These are phyloP conservation scores for Akanthomyces lecanii DNA, from an alignment of 2,329 filamentous ascomycete species.

Conservation along the genomic window DNA sequence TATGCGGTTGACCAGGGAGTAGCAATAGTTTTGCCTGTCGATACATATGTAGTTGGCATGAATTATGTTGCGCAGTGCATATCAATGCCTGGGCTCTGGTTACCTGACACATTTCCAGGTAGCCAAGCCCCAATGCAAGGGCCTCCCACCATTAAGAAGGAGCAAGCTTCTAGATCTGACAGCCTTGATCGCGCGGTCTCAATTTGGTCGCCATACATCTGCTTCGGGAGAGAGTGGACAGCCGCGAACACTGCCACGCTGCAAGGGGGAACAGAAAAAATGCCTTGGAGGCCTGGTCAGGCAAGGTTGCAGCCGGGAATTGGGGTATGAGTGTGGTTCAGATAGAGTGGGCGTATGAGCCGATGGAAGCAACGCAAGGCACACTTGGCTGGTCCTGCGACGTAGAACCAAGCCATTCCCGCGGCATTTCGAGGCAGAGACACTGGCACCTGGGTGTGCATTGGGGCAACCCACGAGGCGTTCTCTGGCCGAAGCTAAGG, in stretches of 20 bases:
- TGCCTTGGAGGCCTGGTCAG: slow-evolving; percentile 1
- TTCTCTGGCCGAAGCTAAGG: slow-evolving; percentile 5
- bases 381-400: not conserved
- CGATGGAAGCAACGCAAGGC: slow-evolving; percentile 2
- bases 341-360: not conserved
- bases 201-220: not conserved
- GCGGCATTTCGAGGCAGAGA: not conserved
- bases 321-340: not conserved
- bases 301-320: not conserved
- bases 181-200: not conserved
- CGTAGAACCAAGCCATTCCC: not conserved
- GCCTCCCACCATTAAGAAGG: not conserved
- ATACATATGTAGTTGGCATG: not conserved
- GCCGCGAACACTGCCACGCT: not conserved
- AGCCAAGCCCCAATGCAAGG: not conserved
- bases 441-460: not conserved
- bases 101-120: not conserved
- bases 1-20: slow-evolving; percentile 36
- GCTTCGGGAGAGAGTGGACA: slow-evolving; percentile 3
- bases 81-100: not conserved
- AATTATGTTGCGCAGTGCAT: not conserved
- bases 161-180: not conserved
- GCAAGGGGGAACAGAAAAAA: not conserved
- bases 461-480: not conserved
- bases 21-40: not conserved